A percentile compares a stretch with the other conserved stretches of the same genome.
These are phyloP conservation scores for Cinnamomum chago DNA, from an alignment of 164 flowering plant genomes.

Conservation along the genomic window DNA sequence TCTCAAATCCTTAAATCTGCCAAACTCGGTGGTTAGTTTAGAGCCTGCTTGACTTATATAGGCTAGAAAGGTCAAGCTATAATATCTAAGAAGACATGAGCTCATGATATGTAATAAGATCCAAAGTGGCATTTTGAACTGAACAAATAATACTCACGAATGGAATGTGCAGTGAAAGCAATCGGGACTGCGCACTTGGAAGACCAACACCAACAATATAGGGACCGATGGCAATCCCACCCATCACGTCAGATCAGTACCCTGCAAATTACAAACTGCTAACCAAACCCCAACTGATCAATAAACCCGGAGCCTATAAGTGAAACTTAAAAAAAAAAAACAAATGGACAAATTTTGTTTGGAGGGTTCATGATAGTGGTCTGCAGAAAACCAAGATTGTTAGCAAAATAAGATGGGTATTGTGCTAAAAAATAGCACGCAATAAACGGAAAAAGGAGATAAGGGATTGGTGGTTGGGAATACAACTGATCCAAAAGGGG, in stretches of 20 bases:
- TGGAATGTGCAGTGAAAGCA: not conserved
- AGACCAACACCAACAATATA: not conserved
- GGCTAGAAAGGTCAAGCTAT: not conserved
- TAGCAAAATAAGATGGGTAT: no score
- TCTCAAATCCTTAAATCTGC: not conserved
- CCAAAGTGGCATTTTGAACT: not conserved
- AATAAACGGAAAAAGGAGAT: not conserved
- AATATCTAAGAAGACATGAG: not conserved
- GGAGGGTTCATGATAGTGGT: not conserved
- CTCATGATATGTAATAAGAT: not conserved
- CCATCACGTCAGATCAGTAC: not conserved
- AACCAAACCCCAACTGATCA: not conserved
- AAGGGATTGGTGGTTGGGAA: not conserved
- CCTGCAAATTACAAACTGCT: not conserved
- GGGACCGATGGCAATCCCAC: not conserved
- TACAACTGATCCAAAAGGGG: not conserved
- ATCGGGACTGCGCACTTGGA: not conserved
- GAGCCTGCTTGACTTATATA: not conserved
- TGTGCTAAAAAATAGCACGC: no score
- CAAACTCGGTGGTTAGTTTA: not conserved
- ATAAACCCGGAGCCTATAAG: not conserved
- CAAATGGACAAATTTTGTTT: not conserved
- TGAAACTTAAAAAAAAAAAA: not conserved
- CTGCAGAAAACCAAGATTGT: not conserved
- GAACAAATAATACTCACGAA: not conserved